phyloP scores from a whole-genome alignment of 768 basidiomycete genomes.

The Trichaptum fuscoviolaceum region DNA sequence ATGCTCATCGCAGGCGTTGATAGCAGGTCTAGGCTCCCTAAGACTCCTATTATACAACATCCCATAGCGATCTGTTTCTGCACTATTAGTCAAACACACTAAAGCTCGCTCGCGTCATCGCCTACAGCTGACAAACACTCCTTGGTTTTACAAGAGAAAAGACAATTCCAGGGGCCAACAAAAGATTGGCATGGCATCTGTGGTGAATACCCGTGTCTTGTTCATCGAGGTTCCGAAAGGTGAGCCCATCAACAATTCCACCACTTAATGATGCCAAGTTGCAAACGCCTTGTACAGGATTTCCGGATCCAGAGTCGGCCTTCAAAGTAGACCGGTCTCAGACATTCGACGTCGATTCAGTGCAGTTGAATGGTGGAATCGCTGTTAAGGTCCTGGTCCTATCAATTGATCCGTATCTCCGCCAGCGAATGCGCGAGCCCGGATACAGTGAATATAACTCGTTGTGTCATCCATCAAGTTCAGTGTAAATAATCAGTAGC shows the following conservation, averaged over 20 bases:
- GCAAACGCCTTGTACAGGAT: slow-evolving; percentile 13
- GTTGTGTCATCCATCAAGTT: background rate
- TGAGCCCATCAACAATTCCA: background rate
- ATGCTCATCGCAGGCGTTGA: too few relatives aligned
- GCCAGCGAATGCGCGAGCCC: slow-evolving; percentile 20
- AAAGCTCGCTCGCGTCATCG: too few relatives aligned
- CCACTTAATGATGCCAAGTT: background rate
- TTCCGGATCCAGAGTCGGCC: slow-evolving; percentile 25
- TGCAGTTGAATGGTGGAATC: slow-evolving; percentile 20
- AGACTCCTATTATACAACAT: too few relatives aligned
- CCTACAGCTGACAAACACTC: too few relatives aligned
- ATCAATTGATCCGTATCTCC: slow-evolving; percentile 39
- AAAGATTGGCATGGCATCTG: background rate
- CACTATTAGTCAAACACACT: too few relatives aligned
- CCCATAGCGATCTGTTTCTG: too few relatives aligned
- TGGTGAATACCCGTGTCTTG: slow-evolving; percentile 21
- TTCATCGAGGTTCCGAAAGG: slow-evolving; percentile 25
- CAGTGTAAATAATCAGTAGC: too few relatives aligned
- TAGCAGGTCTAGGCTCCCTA: too few relatives aligned
- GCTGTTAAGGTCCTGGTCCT: slow-evolving; percentile 26
- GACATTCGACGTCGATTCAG: slow-evolving; percentile 22
- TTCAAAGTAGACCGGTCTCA: slow-evolving; percentile 20
- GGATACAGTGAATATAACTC: background rate
- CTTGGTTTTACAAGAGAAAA: too few relatives aligned
- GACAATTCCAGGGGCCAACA: too few relatives aligned